phyloP scores from a whole-genome alignment of 176 grass and related monocot species.

The Cenchrus americanus region DNA sequence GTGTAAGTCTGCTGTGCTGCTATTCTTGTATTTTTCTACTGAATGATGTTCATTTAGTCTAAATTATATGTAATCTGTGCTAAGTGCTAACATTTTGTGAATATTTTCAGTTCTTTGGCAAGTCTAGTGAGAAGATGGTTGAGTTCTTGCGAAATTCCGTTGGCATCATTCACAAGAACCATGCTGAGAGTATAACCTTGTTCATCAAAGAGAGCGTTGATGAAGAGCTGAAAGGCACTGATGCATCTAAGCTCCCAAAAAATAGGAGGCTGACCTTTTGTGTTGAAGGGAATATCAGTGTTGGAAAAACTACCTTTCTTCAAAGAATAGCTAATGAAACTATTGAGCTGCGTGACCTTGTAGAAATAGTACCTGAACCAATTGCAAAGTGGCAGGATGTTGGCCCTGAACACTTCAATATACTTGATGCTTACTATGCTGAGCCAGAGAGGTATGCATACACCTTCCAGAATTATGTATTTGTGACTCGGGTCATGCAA shows the following conservation, averaged over 20 bases:
- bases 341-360: slow-evolving; percentile 88
- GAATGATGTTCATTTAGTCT: neutral
- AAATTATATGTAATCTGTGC: neutral
- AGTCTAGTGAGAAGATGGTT: slow-evolving; percentile 83
- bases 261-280: slow-evolving; percentile 95
- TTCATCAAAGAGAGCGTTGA: slow-evolving; percentile 96
- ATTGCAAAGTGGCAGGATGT: slow-evolving; percentile 93
- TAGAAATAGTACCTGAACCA: slow-evolving; percentile 96
- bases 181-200: slow-evolving; percentile 88
- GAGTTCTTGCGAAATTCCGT: slow-evolving; percentile 86
- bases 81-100: slow-evolving; percentile 8
- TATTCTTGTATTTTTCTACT: slow-evolving; percentile 4
- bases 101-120: slow-evolving; percentile 76
- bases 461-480: slow-evolving; percentile 99
- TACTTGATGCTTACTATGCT: slow-evolving; percentile 88
- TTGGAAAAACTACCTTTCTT: slow-evolving; percentile 93
- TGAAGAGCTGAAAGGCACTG: slow-evolving; percentile 65
- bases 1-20: neutral
- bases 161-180: slow-evolving; percentile 95
- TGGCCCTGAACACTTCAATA: slow-evolving; percentile 94
- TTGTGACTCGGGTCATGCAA: slow-evolving; percentile 97
- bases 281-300: slow-evolving; percentile 98
- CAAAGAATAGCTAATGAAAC: slow-evolving; percentile 98
- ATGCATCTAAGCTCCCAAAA: slow-evolving; percentile 44
- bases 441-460: slow-evolving; percentile 95